phyloP scores from a whole-genome alignment of 2,329 filamentous ascomycete genomes.

The Malbranchea cinnamomea region DNA sequence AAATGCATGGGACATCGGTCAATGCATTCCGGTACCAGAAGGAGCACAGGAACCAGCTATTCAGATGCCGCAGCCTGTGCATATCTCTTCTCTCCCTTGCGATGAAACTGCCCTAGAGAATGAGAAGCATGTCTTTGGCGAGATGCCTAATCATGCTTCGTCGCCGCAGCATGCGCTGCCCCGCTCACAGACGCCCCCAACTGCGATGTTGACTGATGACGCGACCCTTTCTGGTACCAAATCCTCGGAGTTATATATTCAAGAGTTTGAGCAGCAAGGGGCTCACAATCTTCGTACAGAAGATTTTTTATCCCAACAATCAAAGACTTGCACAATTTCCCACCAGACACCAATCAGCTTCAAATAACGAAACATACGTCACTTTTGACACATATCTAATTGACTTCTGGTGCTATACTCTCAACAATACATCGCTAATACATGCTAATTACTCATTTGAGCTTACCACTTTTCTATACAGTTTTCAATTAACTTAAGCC shows the following conservation, averaged over 20 bases:
- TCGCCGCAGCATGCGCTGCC: constrained; percentile 20
- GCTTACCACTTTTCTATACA: too few species aligned
- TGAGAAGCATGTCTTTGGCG: too few species aligned
- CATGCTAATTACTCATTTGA: too few species aligned
- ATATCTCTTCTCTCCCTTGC: constrained; percentile 25
- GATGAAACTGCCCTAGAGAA: constrained; percentile 17
- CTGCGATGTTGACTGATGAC: constrained; percentile 8
- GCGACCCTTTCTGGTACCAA: constrained; percentile 14
- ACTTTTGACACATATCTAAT: constrained; percentile 25
- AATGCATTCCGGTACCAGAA: constrained; percentile 25
- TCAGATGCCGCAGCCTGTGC: constrained; percentile 19
- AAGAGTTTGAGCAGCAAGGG: constrained; percentile 31
- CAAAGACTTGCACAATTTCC: constrained; percentile 30
- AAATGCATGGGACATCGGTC: background rate
- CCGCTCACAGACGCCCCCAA: constrained; percentile 16
- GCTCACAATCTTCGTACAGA: constrained; percentile 29
- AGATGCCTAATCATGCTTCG: constrained; percentile 13
- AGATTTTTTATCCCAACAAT: constrained; percentile 25
- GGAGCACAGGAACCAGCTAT: constrained; percentile 18
- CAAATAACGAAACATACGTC: too few species aligned
- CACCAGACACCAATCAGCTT: constrained; percentile 28
- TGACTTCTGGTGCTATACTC: too few species aligned
- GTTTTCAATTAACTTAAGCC: too few species aligned
- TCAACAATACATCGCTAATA: too few species aligned
- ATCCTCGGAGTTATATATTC: constrained; percentile 28